Conservation (phyloP, 225 moss, liverwort and hornwort genomes). For the Thuidium tamariscinum region DNA sequence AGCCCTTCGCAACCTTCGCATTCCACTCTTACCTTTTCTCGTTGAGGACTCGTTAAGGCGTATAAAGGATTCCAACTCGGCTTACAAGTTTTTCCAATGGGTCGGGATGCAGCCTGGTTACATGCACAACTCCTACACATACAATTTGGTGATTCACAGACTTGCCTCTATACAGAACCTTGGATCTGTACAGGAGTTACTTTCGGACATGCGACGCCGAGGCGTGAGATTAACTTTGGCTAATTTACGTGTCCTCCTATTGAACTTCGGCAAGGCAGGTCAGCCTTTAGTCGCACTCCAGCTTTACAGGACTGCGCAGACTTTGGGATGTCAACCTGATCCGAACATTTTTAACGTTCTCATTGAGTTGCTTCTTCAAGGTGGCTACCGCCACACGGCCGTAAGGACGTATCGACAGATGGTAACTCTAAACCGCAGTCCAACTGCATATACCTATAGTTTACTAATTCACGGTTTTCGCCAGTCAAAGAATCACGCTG, state of each 20-base stretch:
- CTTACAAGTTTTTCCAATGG: neutral
- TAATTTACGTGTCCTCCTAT: neutral
- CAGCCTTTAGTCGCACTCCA: neutral
- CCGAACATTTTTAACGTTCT: neutral
- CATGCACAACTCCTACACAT: neutral
- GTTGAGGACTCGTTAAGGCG: neutral
- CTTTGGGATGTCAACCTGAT: neutral
- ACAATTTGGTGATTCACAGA: neutral
- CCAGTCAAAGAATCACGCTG: neutral
- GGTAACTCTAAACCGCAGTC: neutral
- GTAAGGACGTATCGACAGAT: neutral
- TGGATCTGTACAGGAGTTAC: neutral
- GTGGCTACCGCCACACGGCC: neutral
- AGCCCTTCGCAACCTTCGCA: neutral
- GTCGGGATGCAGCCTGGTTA: neutral
- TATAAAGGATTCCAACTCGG: neutral
- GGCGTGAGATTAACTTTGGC: neutral
- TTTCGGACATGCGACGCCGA: neutral
- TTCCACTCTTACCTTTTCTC: neutral
- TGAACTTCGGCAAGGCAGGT: neutral
- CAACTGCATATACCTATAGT: neutral
- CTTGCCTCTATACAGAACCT: neutral
- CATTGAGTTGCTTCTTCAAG: neutral
- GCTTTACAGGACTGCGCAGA: neutral
- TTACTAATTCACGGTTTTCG: neutral